Conservation (phyloP, 176 grass and related monocot genomes). For the Echinochloa phyllopogon region DNA sequence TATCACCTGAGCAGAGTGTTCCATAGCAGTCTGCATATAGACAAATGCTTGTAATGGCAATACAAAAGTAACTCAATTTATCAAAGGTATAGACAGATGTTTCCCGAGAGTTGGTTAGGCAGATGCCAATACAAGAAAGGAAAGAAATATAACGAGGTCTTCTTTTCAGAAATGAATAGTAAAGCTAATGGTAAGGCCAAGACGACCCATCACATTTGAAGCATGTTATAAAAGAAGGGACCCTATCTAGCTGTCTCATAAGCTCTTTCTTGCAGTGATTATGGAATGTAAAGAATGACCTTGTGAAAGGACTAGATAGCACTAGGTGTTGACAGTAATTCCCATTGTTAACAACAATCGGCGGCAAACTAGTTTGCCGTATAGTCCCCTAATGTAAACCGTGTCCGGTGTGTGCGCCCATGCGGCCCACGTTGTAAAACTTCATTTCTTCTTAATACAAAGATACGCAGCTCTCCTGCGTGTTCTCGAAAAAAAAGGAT, state of each 20-base stretch:
- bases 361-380: no score
- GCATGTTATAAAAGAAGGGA: not conserved
- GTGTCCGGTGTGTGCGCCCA: no score
- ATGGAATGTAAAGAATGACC: conserved; percentile 11
- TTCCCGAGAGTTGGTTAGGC: not conserved
- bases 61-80: conserved; percentile 34
- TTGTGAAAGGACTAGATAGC: conserved; percentile 13
- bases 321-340: conserved; percentile 29
- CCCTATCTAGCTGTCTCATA: not conserved
- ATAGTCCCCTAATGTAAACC: no score
- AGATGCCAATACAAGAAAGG: conserved; percentile 17
- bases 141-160: conserved; percentile 27
- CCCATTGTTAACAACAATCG: not conserved
- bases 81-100: not conserved
- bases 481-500: no score
- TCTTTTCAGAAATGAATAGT: conserved; percentile 30
- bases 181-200: conserved; percentile 20
- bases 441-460: no score
- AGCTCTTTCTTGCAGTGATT: conserved; percentile 2
- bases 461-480: no score
- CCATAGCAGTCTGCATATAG: conserved; percentile 68
- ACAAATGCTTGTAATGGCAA: conserved; percentile 30
- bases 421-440: no score
- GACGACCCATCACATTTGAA: conserved; percentile 24
- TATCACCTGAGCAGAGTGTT: conserved; percentile 93